Evolutionary conservation across 805 yeast species (phyloP).

Genomic region (Candida xiaguanensis): DNA sequence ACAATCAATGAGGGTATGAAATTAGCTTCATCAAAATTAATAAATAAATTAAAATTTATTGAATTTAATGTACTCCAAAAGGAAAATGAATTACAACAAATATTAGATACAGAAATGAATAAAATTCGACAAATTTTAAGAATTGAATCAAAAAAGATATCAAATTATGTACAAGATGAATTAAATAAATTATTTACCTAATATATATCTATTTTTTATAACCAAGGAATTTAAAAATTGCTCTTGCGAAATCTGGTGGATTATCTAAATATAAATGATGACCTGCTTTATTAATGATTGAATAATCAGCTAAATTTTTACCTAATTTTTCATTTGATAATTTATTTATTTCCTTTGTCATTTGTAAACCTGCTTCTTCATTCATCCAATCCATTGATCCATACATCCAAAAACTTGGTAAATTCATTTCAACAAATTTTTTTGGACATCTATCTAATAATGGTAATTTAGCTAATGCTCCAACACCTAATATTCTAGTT

Average conservation of each 20-base stretch:
- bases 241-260: slow-evolving; percentile 31
- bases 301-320: slow-evolving; percentile 27
- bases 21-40: slow-evolving; percentile 10
- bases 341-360: slow-evolving; percentile 29
- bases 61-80: slow-evolving; percentile 11
- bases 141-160: slow-evolving; percentile 8
- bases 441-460: slow-evolving; percentile 48
- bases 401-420: slow-evolving; percentile 57
- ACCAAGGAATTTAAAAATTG: slow-evolving; percentile 30
- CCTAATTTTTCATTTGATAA: slow-evolving; percentile 26
- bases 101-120: slow-evolving; percentile 12
- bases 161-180: slow-evolving; percentile 10
- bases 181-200: slow-evolving; percentile 4
- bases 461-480: slow-evolving; percentile 56
- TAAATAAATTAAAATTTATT: slow-evolving; percentile 11
- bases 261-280: slow-evolving; percentile 56
- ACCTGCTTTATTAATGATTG: slow-evolving; percentile 42
- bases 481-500: slow-evolving; percentile 56
- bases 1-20: slow-evolving; percentile 11
- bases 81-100: slow-evolving; percentile 11
- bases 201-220: slow-evolving; percentile 11
- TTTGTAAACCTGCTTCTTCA: slow-evolving; percentile 51
- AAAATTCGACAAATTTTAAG: slow-evolving; percentile 8
- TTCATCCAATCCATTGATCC: slow-evolving; percentile 76
- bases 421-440: slow-evolving; percentile 33